Conservation (phyloP, 176 grass and related monocot genomes). For the Oryza glumipatula region DNA sequence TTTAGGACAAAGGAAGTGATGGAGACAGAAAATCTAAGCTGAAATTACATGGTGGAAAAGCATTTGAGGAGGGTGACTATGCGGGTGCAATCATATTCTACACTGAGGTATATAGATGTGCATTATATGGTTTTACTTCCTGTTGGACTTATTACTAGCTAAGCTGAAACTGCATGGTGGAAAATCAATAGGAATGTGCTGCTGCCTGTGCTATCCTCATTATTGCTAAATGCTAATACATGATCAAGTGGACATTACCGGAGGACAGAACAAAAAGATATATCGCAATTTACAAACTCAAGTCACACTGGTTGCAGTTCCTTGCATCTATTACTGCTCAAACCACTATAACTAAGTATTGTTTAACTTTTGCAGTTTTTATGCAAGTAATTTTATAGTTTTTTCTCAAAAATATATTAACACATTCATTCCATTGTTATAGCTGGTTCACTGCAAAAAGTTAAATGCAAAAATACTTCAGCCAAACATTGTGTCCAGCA, state of each 20-base stretch:
- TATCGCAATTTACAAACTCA: not conserved
- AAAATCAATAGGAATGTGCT: not conserved
- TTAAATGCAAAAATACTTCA: not conserved
- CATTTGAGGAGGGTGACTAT: slow-evolving; percentile 22
- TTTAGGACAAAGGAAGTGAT: slow-evolving; percentile 20
- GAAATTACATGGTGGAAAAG: slow-evolving; percentile 37
- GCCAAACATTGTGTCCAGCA: not conserved
- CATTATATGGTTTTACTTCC: not conserved
- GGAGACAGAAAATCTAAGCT: slow-evolving; percentile 34
- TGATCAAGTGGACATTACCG: not conserved
- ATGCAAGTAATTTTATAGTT: too few species aligned
- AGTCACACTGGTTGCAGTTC: not conserved
- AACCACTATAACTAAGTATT: not conserved
- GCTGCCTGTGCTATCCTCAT: not conserved
- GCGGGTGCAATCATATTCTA: slow-evolving; percentile 33
- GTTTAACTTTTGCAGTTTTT: not conserved
- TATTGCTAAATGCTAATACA: not conserved
- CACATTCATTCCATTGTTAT: not conserved
- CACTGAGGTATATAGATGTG: slow-evolving; percentile 22
- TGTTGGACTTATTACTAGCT: not conserved
- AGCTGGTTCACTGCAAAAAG: not conserved
- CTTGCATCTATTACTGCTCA: not conserved
- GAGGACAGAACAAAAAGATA: not conserved
- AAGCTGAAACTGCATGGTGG: too few species aligned
- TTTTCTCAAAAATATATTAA: not conserved